Percentiles rank a stretch among this genome's conserved stretches.
Evolutionary conservation across 148 eudicot species (phyloP).

Genomic region (Silene conica): DNA sequence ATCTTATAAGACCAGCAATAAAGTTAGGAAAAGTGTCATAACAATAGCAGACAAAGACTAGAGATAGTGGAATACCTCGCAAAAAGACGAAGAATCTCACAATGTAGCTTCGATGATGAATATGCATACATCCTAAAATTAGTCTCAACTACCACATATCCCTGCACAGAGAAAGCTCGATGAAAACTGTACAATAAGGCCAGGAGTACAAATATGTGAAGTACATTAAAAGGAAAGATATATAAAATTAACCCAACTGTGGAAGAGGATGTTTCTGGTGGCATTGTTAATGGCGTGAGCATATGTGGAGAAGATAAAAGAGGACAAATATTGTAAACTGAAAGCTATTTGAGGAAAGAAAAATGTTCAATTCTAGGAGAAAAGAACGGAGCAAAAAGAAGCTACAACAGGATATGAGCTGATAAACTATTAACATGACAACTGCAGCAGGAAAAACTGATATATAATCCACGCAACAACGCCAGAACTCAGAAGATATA

Average conservation of each 20-base stretch:
- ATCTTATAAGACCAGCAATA: not conserved
- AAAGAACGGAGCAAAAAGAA: not conserved
- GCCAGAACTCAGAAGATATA: too few species aligned
- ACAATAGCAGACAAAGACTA: not conserved
- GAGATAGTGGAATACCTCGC: conserved; percentile 52
- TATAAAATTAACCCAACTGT: not conserved
- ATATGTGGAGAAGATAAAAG: not conserved
- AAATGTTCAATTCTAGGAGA: not conserved
- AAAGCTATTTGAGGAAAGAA: conserved; percentile 4
- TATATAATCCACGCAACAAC: too few species aligned
- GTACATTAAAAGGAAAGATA: not conserved
- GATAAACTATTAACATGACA: not conserved
- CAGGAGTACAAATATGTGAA: not conserved
- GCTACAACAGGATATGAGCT: not conserved
- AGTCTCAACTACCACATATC: conserved; percentile 92
- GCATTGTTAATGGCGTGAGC: not conserved
- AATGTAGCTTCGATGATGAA: conserved; percentile 81
- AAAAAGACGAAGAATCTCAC: conserved; percentile 91
- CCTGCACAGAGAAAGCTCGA: conserved; percentile 42
- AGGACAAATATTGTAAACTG: not conserved
- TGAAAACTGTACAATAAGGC: not conserved
- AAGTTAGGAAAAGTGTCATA: not conserved
- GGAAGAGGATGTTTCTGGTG: conserved; percentile 1
- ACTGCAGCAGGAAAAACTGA: not conserved
- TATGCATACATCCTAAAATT: conserved; percentile 93